Conservation (phyloP, 768 basidiomycete species). For the Cytidiella melzeri region DNA sequence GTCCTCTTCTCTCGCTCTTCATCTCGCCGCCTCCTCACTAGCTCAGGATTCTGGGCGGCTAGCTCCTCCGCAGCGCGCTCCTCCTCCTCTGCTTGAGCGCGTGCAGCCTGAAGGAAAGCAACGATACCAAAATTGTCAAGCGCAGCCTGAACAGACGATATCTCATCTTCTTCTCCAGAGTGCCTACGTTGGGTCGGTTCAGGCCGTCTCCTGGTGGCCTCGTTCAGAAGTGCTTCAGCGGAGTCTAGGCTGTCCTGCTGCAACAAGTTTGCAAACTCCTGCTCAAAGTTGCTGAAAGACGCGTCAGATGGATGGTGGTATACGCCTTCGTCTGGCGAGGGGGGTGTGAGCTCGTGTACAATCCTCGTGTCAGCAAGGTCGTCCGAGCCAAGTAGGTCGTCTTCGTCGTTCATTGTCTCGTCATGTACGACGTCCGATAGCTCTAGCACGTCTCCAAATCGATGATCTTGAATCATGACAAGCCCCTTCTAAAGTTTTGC, state of each 20-base stretch:
- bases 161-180: conserved; percentile 1
- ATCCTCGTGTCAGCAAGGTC: conserved; percentile 12
- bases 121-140: conserved; percentile 52
- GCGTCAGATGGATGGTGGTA: conserved; percentile 11
- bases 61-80: conserved; percentile 39
- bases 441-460: conserved; percentile 47
- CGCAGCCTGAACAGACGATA: conserved; percentile 47
- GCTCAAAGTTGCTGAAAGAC: conserved; percentile 43
- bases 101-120: conserved; percentile 76
- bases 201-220: neutral
- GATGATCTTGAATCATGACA: conserved; percentile 45
- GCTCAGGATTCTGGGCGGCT: conserved; percentile 31
- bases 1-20: conserved; percentile 41
- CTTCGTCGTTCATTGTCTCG: conserved; percentile 60
- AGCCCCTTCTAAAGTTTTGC: neutral
- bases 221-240: conserved; percentile 7
- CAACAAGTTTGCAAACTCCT: conserved; percentile 68
- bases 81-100: conserved; percentile 49
- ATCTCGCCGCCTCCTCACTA: conserved; percentile 37
- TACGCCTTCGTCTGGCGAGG: conserved; percentile 3
- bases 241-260: conserved; percentile 71
- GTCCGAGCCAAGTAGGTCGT: conserved; percentile 24
- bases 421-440: conserved; percentile 85
- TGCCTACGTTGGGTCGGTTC: neutral
- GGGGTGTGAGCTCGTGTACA: conserved; percentile 2